phyloP scores from a whole-genome alignment of 1,284 basidiomycete species.

The Rhodotorula sp. region DNA sequence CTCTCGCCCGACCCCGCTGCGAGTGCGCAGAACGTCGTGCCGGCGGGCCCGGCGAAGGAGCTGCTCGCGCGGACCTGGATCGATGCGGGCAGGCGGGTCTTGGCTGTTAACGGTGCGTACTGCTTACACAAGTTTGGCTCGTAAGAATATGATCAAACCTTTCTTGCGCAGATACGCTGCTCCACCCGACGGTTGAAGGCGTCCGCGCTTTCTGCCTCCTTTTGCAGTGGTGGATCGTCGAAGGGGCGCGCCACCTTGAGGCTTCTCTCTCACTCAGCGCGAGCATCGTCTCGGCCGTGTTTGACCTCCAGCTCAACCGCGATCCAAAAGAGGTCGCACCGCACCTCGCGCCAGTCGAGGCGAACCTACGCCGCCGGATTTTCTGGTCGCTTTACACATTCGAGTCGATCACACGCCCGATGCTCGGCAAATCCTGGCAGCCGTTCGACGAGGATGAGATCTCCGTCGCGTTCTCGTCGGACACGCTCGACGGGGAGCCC shows the following conservation, averaged over 20 bases:
- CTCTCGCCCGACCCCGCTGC: background rate
- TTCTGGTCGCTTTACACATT: slow-evolving; percentile 26
- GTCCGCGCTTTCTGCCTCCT: slow-evolving; percentile 21
- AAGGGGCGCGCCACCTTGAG: slow-evolving; percentile 18
- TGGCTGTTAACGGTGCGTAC: slow-evolving; percentile 10
- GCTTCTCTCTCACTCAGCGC: slow-evolving; percentile 6
- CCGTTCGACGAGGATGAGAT: slow-evolving; percentile 17
- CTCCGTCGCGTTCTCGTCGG: background rate
- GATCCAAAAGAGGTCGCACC: slow-evolving; percentile 24
- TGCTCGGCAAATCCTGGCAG: slow-evolving; percentile 3
- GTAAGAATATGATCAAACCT: too few species aligned
- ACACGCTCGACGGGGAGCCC: background rate
- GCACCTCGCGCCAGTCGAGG: slow-evolving; percentile 8
- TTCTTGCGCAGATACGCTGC: slow-evolving; percentile 1
- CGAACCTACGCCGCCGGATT: slow-evolving; percentile 17
- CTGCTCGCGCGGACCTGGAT: slow-evolving; percentile 25
- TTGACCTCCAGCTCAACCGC: slow-evolving; percentile 20
- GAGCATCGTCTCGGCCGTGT: background rate
- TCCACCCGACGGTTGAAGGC: slow-evolving; percentile 14
- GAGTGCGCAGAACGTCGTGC: background rate
- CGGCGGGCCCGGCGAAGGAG: slow-evolving; percentile 18
- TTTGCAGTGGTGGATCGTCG: slow-evolving; percentile 13
- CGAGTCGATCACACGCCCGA: slow-evolving; percentile 3
- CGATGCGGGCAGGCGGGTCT: slow-evolving; percentile 8
- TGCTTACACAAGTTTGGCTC: too few species aligned